Conservation (phyloP, 371 early-diverging fungal genomes). For the Furculomyces boomerangus region DNA sequence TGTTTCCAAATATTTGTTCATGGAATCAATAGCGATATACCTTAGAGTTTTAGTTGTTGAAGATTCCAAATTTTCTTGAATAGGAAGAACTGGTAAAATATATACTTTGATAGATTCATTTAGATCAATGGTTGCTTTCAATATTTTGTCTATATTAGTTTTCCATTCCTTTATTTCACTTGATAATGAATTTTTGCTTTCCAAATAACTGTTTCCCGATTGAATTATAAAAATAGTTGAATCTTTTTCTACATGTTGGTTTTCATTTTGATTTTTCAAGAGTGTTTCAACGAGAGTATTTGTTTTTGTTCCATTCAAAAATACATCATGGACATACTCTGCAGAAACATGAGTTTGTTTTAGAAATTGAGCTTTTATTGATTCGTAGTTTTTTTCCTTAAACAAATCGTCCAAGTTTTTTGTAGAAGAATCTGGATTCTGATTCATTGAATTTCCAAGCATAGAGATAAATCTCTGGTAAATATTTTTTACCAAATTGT, state of each 20-base stretch:
- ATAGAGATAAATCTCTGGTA: conserved; percentile 31
- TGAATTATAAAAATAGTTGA: conserved; percentile 29
- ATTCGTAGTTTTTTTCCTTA: conserved; percentile 1
- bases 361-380: conserved; percentile 8
- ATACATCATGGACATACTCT: not conserved
- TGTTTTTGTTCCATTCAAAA: not conserved
- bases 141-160: conserved; percentile 23
- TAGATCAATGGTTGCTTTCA: conserved; percentile 12
- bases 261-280: not conserved
- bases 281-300: not conserved
- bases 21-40: conserved; percentile 25
- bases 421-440: conserved; percentile 13
- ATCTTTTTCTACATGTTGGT: not conserved
- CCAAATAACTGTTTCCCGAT: conserved; percentile 39
- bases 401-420: conserved; percentile 23
- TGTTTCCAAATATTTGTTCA: conserved; percentile 32
- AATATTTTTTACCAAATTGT: conserved; percentile 41
- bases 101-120: conserved; percentile 10
- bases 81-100: conserved; percentile 20
- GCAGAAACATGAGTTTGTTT: not conserved
- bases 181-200: conserved; percentile 17
- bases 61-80: conserved; percentile 19
- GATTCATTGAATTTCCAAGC: conserved; percentile 13
- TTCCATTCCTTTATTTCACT: conserved; percentile 28
- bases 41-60: conserved; percentile 24